Percentiles rank a stretch among this genome's conserved stretches.
These are phyloP conservation scores for Trichoderma semiorbis DNA, from an alignment of 2,329 filamentous ascomycete genomes.

Conservation along the genomic window DNA sequence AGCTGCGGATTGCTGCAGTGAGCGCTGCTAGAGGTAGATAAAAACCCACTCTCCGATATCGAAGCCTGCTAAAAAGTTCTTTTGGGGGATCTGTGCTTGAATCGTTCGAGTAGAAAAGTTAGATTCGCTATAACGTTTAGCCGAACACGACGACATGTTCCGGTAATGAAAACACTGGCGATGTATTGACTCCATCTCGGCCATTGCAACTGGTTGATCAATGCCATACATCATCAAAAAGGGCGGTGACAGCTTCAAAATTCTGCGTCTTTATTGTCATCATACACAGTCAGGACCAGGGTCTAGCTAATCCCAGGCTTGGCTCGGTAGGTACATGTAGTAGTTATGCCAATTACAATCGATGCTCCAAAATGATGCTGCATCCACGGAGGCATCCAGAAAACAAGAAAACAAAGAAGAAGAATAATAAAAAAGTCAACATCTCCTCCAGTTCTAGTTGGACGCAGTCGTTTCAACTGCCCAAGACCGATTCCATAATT, in stretches of 20 bases:
- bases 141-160: background rate
- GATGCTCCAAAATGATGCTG: constrained; percentile 26
- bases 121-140: constrained; percentile 5
- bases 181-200: background rate
- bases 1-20: constrained; percentile 21
- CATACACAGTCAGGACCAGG: constrained; percentile 12
- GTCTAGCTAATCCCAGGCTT: constrained; percentile 21
- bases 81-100: background rate
- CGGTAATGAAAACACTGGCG: background rate
- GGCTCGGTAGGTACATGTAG: constrained; percentile 16
- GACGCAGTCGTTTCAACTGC: background rate
- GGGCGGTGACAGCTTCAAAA: background rate
- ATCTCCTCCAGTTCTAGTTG: background rate
- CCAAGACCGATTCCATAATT: background rate
- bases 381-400: constrained; percentile 23
- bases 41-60: constrained; percentile 24
- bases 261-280: constrained; percentile 13
- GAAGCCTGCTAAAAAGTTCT: constrained; percentile 6
- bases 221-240: background rate
- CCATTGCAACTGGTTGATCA: background rate
- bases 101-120: background rate
- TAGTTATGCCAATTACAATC: constrained; percentile 32
- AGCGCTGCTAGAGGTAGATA: background rate
- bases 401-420: background rate
- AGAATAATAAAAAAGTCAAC: background rate